Percentiles rank a stretch among this genome's conserved stretches.
phyloP scores from a whole-genome alignment of 169 alveolate species.

The Babesia divergens region DNA sequence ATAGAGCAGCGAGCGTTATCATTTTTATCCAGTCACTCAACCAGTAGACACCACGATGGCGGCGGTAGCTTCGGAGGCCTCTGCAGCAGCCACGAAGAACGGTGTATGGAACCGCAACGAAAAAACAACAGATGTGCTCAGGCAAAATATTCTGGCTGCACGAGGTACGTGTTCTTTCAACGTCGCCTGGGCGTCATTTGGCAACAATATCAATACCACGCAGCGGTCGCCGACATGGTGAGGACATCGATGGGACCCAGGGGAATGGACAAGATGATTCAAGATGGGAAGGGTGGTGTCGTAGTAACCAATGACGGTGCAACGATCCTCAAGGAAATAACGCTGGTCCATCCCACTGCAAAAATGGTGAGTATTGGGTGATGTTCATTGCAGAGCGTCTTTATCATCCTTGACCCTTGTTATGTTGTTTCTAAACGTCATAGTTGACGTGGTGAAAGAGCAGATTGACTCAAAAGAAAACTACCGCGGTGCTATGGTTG shows the following conservation, averaged over 20 bases:
- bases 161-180: conserved; percentile 54
- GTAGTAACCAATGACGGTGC: conserved; percentile 99
- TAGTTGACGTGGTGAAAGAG: too few relatives aligned
- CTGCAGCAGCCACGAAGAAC: conserved; percentile 54
- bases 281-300: conserved; percentile 96
- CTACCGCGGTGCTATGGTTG: too few relatives aligned
- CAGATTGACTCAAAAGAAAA: too few relatives aligned
- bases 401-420: too few relatives aligned
- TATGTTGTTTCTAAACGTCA: too few relatives aligned
- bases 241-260: conserved; percentile 99
- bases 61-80: conserved; percentile 44
- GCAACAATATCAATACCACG: conserved; percentile 36
- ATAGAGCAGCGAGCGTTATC: background rate
- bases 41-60: conserved; percentile 18
- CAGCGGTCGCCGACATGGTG: conserved; percentile 95
- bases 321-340: conserved; percentile 94
- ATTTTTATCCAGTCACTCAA: background rate
- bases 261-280: conserved; percentile 99
- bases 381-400: too few relatives aligned
- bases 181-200: conserved; percentile 33
- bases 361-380: too few relatives aligned
- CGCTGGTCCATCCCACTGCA: conserved; percentile 97
- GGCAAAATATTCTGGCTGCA: conserved; percentile 83
- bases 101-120: conserved; percentile 74
- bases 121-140: conserved; percentile 78